Conservation (phyloP, 495 filamentous ascomycete species). For the Haplographium delicatum region DNA sequence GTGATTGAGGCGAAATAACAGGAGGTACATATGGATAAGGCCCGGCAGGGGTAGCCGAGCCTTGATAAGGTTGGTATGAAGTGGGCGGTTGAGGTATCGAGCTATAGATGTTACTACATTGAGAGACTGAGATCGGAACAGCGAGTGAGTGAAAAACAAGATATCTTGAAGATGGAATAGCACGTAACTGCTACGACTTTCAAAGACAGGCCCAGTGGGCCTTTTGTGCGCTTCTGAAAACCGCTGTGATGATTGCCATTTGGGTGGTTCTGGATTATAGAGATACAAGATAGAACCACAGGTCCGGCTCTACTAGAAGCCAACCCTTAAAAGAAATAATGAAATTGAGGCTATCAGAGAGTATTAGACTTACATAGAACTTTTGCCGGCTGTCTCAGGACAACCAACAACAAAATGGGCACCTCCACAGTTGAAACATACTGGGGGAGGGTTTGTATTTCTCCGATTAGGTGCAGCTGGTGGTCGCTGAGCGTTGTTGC, state of each 20-base stretch:
- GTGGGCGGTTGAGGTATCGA: background rate
- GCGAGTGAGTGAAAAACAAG: background rate
- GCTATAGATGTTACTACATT: conserved; percentile 14
- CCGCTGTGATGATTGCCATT: too few relatives aligned
- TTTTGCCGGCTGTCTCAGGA: conserved; percentile 42
- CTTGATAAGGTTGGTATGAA: conserved; percentile 13
- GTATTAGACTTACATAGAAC: conserved; percentile 64
- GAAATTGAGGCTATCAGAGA: too few relatives aligned
- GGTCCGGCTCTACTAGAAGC: too few relatives aligned
- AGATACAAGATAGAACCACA: too few relatives aligned
- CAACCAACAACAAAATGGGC: conserved; percentile 47
- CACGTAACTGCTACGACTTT: too few relatives aligned
- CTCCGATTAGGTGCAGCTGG: conserved; percentile 29
- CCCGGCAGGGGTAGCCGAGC: conserved; percentile 11
- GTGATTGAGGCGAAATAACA: conserved; percentile 23
- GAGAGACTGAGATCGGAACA: background rate
- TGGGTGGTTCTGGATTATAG: too few relatives aligned
- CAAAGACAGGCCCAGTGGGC: too few relatives aligned
- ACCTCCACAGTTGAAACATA: conserved; percentile 48
- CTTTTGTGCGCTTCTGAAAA: too few relatives aligned
- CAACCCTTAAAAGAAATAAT: too few relatives aligned
- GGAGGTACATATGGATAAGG: conserved; percentile 13
- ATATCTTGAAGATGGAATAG: too few relatives aligned
- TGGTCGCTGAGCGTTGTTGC: conserved; percentile 18
- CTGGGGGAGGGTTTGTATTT: conserved; percentile 24